Percentiles rank a stretch among this genome's conserved stretches.
Evolutionary conservation across 148 eudicot species (phyloP).

Genomic region (Rhododendron kiyosumense): DNA sequence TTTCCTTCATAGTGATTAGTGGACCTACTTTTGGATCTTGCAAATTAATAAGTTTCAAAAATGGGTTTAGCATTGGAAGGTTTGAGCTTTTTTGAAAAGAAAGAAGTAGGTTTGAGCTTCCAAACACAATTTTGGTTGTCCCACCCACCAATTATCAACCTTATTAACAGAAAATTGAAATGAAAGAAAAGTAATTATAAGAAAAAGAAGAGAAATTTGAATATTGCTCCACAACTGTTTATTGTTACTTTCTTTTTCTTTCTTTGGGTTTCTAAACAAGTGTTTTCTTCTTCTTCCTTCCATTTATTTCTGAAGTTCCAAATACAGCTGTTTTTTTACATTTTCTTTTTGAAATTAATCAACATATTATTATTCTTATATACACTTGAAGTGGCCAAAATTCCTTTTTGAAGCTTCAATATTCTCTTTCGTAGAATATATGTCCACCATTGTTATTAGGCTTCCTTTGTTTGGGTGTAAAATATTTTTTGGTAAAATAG

Average conservation of each 20-base stretch:
- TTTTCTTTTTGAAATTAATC: background rate
- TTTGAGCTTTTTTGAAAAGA: background rate
- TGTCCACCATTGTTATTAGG: background rate
- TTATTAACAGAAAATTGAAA: background rate
- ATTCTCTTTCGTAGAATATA: background rate
- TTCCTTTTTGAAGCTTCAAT: background rate
- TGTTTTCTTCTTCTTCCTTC: background rate
- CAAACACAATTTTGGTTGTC: background rate
- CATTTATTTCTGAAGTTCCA: background rate
- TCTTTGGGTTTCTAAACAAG: background rate
- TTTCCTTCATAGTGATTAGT: too few relatives aligned
- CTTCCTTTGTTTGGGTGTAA: too few relatives aligned
- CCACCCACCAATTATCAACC: background rate
- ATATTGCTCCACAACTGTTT: background rate
- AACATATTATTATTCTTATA: background rate
- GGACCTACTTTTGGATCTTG: too few relatives aligned
- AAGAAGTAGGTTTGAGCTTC: background rate
- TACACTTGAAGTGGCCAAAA: background rate
- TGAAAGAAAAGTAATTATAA: background rate
- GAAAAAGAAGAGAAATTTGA: background rate
- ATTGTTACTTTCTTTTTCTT: background rate
- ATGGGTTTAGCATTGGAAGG: background rate
- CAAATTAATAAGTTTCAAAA: too few relatives aligned
- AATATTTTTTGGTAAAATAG: too few relatives aligned
- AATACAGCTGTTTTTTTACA: background rate